Percentiles rank a stretch among this genome's conserved stretches.
These are phyloP conservation scores for Talaromyces sp. DNA, from an alignment of 2,329 filamentous ascomycete species.

Conservation along the genomic window DNA sequence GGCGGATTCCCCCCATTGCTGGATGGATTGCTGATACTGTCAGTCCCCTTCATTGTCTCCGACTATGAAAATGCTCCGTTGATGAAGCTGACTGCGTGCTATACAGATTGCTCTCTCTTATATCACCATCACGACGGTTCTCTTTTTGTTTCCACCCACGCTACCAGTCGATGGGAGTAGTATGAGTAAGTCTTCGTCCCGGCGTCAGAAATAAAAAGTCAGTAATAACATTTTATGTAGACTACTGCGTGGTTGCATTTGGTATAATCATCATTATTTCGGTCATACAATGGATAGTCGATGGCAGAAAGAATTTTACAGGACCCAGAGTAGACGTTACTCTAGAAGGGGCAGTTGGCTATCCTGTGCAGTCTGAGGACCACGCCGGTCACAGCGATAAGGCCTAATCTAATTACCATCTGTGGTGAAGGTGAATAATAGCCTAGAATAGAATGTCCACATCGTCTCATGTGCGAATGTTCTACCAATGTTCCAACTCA, in stretches of 20 bases:
- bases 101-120: slow-evolving; percentile 56
- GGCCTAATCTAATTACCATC: not conserved
- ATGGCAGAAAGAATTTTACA: slow-evolving; percentile 57
- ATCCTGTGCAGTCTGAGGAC: not conserved
- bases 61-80: not conserved
- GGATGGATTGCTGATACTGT: slow-evolving; percentile 59
- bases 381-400: not conserved
- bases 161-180: slow-evolving; percentile 60
- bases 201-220: not conserved
- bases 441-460: not conserved
- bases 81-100: not conserved
- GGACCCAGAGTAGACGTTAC: slow-evolving; percentile 48
- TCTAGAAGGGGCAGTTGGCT: not conserved
- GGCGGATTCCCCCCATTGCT: slow-evolving; percentile 50
- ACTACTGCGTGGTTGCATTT: slow-evolving; percentile 50
- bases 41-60: slow-evolving; percentile 15
- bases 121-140: slow-evolving; percentile 62
- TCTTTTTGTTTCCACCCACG: slow-evolving; percentile 69
- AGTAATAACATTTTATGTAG: slow-evolving; percentile 12
- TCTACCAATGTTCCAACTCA: too few relatives aligned
- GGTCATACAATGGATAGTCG: slow-evolving; percentile 55
- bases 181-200: slow-evolving; percentile 54
- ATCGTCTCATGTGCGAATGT: not conserved
- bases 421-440: not conserved
- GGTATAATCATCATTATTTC: slow-evolving; percentile 55